Evolutionary conservation across 2,329 filamentous ascomycete species (phyloP).

Genomic region (Colletotrichum higginsianum): DNA sequence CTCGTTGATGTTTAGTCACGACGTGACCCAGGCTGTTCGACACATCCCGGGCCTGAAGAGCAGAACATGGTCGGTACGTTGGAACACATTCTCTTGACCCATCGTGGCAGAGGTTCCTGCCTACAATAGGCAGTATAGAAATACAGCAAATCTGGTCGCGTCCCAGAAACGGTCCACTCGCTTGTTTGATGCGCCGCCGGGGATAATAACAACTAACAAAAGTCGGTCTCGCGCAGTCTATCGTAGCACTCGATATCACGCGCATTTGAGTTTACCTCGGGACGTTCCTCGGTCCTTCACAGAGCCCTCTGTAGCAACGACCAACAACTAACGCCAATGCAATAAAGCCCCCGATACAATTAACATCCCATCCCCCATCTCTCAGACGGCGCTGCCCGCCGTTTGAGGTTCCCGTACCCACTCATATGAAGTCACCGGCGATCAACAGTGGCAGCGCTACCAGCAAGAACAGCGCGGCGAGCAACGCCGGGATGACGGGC

Average conservation of each 20-base stretch:
- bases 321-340: background rate
- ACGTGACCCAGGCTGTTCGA: background rate
- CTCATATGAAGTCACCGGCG: slow-evolving; percentile 25
- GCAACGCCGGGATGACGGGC: slow-evolving; percentile 32
- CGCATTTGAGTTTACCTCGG: background rate
- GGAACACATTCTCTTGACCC: background rate
- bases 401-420: background rate
- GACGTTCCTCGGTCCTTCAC: background rate
- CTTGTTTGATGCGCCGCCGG: slow-evolving; percentile 8
- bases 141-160: background rate
- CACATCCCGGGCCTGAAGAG: background rate
- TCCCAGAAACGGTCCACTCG: background rate
- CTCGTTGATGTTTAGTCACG: slow-evolving; percentile 12
- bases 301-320: background rate
- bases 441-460: slow-evolving; percentile 33
- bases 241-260: background rate
- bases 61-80: background rate
- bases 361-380: too few relatives aligned
- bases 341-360: background rate
- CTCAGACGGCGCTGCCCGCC: background rate
- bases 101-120: background rate
- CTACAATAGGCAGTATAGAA: background rate
- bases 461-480: slow-evolving; percentile 31
- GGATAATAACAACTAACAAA: background rate
- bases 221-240: background rate